Conservation (phyloP, 2,329 filamentous ascomycete genomes). For the Fusarium odoratissimum region DNA sequence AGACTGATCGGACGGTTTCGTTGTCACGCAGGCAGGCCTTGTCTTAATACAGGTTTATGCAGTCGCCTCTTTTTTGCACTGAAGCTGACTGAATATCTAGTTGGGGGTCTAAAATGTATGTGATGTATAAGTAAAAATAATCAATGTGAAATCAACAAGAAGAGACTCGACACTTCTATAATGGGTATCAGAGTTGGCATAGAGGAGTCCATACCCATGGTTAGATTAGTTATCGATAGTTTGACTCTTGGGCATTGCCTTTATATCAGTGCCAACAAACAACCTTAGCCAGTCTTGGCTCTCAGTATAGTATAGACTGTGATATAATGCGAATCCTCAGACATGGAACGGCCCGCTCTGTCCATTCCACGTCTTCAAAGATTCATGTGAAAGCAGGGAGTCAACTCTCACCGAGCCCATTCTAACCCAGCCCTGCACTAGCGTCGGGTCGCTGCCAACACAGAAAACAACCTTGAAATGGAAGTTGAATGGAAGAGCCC, state of each 20-base stretch:
- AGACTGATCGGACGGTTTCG: not conserved
- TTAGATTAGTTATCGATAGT: not conserved
- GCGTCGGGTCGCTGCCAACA: slow-evolving; percentile 28
- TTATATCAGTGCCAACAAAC: not conserved
- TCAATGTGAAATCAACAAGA: slow-evolving; percentile 3
- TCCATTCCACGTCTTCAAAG: slow-evolving; percentile 5
- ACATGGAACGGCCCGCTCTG: slow-evolving; percentile 37
- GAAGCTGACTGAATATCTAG: slow-evolving; percentile 1
- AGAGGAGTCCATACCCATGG: not conserved
- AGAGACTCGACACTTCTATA: slow-evolving; percentile 3
- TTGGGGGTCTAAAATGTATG: slow-evolving; percentile 19
- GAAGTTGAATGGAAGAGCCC: slow-evolving; percentile 17
- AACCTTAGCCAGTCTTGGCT: slow-evolving; percentile 4
- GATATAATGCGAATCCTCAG: slow-evolving; percentile 13
- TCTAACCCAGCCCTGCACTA: slow-evolving; percentile 18
- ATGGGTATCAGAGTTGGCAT: not conserved
- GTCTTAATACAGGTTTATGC: slow-evolving; percentile 5
- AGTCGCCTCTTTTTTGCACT: slow-evolving; percentile 9
- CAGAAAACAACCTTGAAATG: slow-evolving; percentile 28
- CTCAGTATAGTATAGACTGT: not conserved
- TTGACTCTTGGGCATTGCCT: not conserved
- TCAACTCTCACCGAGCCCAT: slow-evolving; percentile 1
- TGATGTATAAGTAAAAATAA: slow-evolving; percentile 9
- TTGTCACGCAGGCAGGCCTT: slow-evolving; percentile 4
- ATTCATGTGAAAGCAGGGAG: slow-evolving; percentile 21